These are phyloP conservation scores for Phytophthora syringae DNA, from an alignment of 352 stramenopile genomes.

Conservation along the genomic window DNA sequence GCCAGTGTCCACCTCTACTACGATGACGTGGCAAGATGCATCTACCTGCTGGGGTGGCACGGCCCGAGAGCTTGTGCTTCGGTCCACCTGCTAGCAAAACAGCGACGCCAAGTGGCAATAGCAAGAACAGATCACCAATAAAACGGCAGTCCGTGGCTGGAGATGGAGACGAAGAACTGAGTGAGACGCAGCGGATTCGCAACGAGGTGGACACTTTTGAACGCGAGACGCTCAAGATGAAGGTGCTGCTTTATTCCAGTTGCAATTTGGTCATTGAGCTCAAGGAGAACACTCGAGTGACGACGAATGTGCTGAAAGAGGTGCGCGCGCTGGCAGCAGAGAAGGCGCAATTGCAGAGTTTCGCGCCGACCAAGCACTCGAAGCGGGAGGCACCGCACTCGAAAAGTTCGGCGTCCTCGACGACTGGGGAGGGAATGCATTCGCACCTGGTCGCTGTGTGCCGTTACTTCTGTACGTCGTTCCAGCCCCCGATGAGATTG, in stretches of 20 bases:
- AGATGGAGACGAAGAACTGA: slow-evolving; percentile 21
- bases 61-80: slow-evolving; percentile 48
- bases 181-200: slow-evolving; percentile 16
- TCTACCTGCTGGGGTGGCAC: slow-evolving; percentile 65
- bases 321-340: slow-evolving; percentile 55
- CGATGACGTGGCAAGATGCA: slow-evolving; percentile 49
- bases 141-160: slow-evolving; percentile 9
- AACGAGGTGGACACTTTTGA: slow-evolving; percentile 39
- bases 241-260: slow-evolving; percentile 65
- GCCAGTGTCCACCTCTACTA: slow-evolving; percentile 69
- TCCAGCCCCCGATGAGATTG: slow-evolving; percentile 56
- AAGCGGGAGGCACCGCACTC: slow-evolving; percentile 36
- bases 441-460: slow-evolving; percentile 68
- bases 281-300: slow-evolving; percentile 45
- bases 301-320: slow-evolving; percentile 51
- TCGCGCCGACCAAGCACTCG: slow-evolving; percentile 41
- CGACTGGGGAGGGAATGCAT: slow-evolving; percentile 37
- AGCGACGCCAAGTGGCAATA: slow-evolving; percentile 10
- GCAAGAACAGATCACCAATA: slow-evolving; percentile 11
- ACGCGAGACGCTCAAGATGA: slow-evolving; percentile 65
- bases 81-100: slow-evolving; percentile 14
- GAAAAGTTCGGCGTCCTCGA: slow-evolving; percentile 25
- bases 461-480: slow-evolving; percentile 71
- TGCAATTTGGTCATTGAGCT: slow-evolving; percentile 70
- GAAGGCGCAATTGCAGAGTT: slow-evolving; percentile 65